Evolutionary conservation across 2,329 filamentous ascomycete genomes (phyloP), one percentile per base, ranked within the genome.

Genomic region (Ophiosphaerella herpotricha): DNA sequence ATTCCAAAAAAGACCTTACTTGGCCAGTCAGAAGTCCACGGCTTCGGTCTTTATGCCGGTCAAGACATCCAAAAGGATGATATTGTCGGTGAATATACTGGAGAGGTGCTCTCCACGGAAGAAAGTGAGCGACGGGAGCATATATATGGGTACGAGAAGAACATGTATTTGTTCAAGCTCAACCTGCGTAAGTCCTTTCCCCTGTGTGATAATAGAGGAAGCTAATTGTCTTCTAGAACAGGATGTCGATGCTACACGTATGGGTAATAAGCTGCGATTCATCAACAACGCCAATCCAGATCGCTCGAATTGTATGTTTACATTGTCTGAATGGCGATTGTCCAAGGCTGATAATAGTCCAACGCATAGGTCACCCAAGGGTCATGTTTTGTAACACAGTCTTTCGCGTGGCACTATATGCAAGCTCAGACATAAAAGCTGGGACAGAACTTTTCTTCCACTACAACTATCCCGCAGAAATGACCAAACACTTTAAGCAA

Each of bases 361-460:
- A 29, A 36, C 13, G 14, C 14, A 18, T 33, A 45, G 43, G 43
- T 65, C 84, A 86, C 56, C 82, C 88, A 1, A 82, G 83, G 50
- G 86, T 90, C 45, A 72, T 88, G 13, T 83, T 90, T 43, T 89
- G 90, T 50, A 90, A 90, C 61, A 86, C 87, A 21, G 86, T 89
- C 1, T 65, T 87, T 60, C 83, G 90, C 12, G 90, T 94, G 67
- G 88, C 85, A 38, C 88, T 94, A 61, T 85, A 82, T 39, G 88
- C 89, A 0, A 77, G 81, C 46, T 78, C 83, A 2, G 80, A 87
- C 35, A 88, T 94, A 63, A 78, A 81, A 50, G 78, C 82, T 3
- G 90, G 90, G 21, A 86, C 91, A 53, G 90, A 94, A 71, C 75
- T 95, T 0, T 88, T 91, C 66, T 95, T 93, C 71, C 84, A 93